These are phyloP conservation scores for Ustilago esculenta DNA, from an alignment of 1,284 basidiomycete species.

Conservation along the genomic window DNA sequence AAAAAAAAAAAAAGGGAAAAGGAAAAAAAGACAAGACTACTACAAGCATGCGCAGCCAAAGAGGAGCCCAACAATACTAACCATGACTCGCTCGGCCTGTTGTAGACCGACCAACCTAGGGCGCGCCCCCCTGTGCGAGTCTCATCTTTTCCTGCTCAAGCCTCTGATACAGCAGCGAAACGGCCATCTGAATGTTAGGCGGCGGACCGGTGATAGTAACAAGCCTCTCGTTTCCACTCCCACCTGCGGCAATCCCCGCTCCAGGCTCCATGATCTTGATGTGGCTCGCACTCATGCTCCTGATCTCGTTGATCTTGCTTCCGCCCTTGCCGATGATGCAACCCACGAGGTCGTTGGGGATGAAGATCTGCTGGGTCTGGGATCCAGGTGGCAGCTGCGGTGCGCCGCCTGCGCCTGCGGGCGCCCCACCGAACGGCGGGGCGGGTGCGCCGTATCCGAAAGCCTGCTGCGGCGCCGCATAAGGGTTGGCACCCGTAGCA, in stretches of 20 bases:
- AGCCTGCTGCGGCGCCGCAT: conserved; percentile 21
- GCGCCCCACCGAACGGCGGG: conserved; percentile 25
- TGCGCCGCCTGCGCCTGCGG: conserved; percentile 23
- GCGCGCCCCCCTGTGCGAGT: conserved; percentile 44
- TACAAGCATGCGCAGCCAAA: no score
- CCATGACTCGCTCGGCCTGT: no score
- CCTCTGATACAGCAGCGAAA: conserved; percentile 85
- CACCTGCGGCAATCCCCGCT: conserved; percentile 64
- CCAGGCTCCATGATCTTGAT: conserved; percentile 98
- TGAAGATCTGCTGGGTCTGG: conserved; percentile 98
- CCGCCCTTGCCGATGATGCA: conserved; percentile 99
- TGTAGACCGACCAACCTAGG: neutral
- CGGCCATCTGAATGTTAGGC: conserved; percentile 93
- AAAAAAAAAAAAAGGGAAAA: neutral
- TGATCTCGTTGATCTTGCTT: conserved; percentile 98
- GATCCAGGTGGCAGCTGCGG: conserved; percentile 72
- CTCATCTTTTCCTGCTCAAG: conserved; percentile 67
- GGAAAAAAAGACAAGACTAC: neutral
- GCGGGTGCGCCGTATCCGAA: conserved; percentile 36
- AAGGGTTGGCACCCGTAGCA: conserved; percentile 20
- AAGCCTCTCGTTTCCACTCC: conserved; percentile 68
- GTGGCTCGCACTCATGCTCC: conserved; percentile 89
- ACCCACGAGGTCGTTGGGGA: conserved; percentile 96
- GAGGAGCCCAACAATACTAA: no score
- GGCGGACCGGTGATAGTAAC: conserved; percentile 77